These are phyloP conservation scores for Cryphonectria carpinicola DNA, from an alignment of 2,329 filamentous ascomycete species.

Conservation along the genomic window DNA sequence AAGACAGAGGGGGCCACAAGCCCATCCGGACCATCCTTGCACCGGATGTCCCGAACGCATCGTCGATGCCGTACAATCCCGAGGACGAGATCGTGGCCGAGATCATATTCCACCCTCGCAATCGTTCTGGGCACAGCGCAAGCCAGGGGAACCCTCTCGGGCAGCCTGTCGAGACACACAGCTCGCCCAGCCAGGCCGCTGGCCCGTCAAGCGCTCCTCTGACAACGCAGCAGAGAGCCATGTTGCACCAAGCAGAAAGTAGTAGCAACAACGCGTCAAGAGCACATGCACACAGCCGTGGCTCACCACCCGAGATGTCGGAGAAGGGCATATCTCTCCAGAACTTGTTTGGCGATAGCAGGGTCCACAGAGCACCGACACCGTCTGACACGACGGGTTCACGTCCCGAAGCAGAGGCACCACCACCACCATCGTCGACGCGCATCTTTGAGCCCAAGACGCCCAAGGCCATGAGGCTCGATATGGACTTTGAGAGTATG, in stretches of 20 bases:
- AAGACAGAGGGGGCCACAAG: neutral
- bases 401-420: constrained; percentile 5
- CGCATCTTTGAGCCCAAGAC: constrained; percentile 37
- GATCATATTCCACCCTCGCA: constrained; percentile 18
- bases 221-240: neutral
- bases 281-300: neutral
- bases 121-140: neutral
- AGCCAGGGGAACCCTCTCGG: constrained; percentile 10
- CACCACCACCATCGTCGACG: constrained; percentile 25
- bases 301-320: neutral
- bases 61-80: neutral
- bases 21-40: constrained; percentile 13
- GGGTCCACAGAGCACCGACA: neutral
- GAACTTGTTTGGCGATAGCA: neutral
- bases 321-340: neutral
- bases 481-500: constrained; percentile 8
- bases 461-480: constrained; percentile 37
- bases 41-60: neutral
- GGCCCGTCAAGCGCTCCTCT: neutral
- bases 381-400: neutral
- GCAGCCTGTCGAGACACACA: neutral
- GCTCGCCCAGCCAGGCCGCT: neutral
- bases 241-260: neutral
- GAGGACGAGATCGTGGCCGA: constrained; percentile 24
- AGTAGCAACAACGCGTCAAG: neutral